phyloP scores from a whole-genome alignment of 169 alveolate species.

The Cytauxzoon felis region DNA sequence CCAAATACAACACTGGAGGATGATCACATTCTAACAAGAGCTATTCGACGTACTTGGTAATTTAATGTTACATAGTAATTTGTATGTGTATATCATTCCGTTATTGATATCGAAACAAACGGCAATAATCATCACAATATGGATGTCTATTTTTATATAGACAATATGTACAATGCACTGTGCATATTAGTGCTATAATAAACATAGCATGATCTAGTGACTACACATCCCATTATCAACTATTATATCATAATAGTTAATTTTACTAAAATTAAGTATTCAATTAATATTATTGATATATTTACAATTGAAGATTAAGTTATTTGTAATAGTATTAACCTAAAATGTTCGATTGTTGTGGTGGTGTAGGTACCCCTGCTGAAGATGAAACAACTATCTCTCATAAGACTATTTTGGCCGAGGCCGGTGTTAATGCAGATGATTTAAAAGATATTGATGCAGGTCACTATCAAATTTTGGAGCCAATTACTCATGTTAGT shows the following conservation, averaged over 20 bases:
- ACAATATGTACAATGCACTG: no score
- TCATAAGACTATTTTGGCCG: slow-evolving; percentile 39
- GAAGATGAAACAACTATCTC: slow-evolving; percentile 21
- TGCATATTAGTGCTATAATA: slow-evolving; percentile 16
- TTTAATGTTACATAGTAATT: neutral
- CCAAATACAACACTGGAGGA: slow-evolving; percentile 73
- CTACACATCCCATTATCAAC: no score
- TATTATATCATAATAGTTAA: no score
- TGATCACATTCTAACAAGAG: slow-evolving; percentile 64
- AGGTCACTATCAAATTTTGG: slow-evolving; percentile 61
- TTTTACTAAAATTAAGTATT: no score
- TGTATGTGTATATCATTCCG: no score
- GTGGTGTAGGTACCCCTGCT: slow-evolving; percentile 15
- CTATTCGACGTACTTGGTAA: slow-evolving; percentile 48
- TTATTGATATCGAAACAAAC: neutral
- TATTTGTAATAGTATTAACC: no score
- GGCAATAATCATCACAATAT: neutral
- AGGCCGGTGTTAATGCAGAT: slow-evolving; percentile 57
- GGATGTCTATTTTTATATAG: slow-evolving; percentile 10
- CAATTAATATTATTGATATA: no score
- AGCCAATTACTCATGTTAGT: slow-evolving; percentile 62
- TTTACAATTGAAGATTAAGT: no score
- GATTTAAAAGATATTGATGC: slow-evolving; percentile 34
- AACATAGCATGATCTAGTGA: no score
- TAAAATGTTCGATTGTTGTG: slow-evolving; percentile 55